Base-by-base conservation (phyloP, 83 land plant genomes). In the Diphasiastrum complanatum region DNA sequence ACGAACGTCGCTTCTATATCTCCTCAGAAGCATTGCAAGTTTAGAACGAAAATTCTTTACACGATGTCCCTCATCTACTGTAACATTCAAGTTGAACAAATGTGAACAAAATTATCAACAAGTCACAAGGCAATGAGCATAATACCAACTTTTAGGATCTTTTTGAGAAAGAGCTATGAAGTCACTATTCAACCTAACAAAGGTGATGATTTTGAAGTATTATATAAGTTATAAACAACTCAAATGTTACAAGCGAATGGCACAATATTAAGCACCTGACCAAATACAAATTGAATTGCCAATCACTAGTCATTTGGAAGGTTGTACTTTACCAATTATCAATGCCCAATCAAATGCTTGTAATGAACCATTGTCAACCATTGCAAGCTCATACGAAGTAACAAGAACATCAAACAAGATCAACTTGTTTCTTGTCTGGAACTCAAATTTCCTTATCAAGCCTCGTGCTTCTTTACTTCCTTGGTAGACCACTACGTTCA, bases 51-150 rank as follows among this genome's bases (percentile, higher is more conserved):
- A 30, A 35, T 73, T 73, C 47, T 73, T 73, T 51, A 73, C 63
- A 3, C 73, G 65, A 61, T 73, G 76, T 18, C 73, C 76, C 61
- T 73, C 76, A 46, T 73, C 76, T 37, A 73, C 76, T 73, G 73
- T 43, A 30, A 31, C 30, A 63, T 11, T 3, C 11, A 26, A 27
- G 49, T n/a, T n/a, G n/a, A n/a, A n/a, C n/a, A n/a, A n/a, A n/a
- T n/a, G n/a, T n/a, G n/a, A n/a, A n/a, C n/a, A n/a, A n/a, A n/a
- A n/a, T n/a, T n/a, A n/a, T n/a, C n/a, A n/a, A n/a, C n/a, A n/a
- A n/a, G n/a, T n/a, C n/a, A n/a, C n/a, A n/a, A n/a, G n/a, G n/a
- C n/a, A n/a, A n/a, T n/a, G n/a, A n/a, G n/a, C n/a, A n/a, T n/a
- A n/a, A n/a, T n/a, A n/a, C n/a, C n/a, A n/a, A n/a, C n/a, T n/a